phyloP scores from a whole-genome alignment of 257 asterid species.

The Solanum chmielewskii region DNA sequence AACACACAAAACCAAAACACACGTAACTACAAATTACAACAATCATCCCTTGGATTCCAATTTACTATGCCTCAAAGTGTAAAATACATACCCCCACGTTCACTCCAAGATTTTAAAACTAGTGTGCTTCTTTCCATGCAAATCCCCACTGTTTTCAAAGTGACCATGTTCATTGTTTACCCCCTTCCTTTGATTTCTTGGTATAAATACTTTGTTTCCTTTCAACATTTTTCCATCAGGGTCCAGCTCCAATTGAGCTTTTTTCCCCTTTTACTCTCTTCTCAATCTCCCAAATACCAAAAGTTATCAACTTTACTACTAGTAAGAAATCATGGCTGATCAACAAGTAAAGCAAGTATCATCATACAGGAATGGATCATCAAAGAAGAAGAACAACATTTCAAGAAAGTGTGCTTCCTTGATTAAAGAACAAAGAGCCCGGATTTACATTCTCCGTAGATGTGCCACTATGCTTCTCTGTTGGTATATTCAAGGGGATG shows the following conservation, averaged over 20 bases:
- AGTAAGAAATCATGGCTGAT: conserved; percentile 21
- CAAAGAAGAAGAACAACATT: conserved; percentile 34
- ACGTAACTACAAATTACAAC: conserved; percentile 2
- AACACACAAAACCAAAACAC: neutral
- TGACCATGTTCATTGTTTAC: conserved; percentile 38
- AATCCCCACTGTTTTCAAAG: conserved; percentile 29
- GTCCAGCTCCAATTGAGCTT: conserved; percentile 70
- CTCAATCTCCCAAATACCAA: neutral
- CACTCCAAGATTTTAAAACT: neutral
- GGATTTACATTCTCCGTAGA: conserved; percentile 74
- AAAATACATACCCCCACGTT: conserved; percentile 13
- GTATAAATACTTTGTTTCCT: conserved; percentile 22
- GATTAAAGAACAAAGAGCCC: conserved; percentile 63
- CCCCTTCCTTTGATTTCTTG: neutral
- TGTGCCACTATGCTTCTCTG: conserved; percentile 84
- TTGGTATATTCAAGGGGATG: conserved; percentile 72
- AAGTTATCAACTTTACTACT: neutral
- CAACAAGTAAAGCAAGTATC: conserved; percentile 15
- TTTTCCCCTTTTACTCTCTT: conserved; percentile 23
- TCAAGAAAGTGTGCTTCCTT: conserved; percentile 59
- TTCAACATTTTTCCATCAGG: conserved; percentile 17
- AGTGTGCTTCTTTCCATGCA: conserved; percentile 36
- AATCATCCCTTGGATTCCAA: conserved; percentile 19
- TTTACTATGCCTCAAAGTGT: neutral
- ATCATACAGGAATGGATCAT: conserved; percentile 21